Conservation (phyloP, 345 rosid species). For the Turnera subulata region DNA sequence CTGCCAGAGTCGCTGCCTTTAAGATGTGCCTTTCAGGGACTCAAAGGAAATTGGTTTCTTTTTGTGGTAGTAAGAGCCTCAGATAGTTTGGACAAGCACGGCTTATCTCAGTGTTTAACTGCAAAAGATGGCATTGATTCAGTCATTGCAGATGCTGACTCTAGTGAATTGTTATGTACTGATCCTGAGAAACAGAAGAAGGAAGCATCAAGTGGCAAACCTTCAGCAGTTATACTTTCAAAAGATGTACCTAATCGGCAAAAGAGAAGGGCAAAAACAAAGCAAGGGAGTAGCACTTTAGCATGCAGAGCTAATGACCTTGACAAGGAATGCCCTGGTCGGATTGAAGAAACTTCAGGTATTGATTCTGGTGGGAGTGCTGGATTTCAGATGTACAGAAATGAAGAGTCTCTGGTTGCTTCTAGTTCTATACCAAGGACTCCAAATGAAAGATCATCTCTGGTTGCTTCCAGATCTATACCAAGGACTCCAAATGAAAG, state of each 20-base stretch:
- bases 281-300: neutral
- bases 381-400: neutral
- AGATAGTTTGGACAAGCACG: constrained; percentile 12
- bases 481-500: neutral
- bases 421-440: neutral
- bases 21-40: constrained; percentile 41
- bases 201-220: neutral
- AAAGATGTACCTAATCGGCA: neutral
- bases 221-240: constrained; percentile 1
- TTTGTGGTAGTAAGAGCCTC: constrained; percentile 23
- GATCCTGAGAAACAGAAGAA: neutral
- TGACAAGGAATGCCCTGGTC: neutral
- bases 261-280: constrained; percentile 12
- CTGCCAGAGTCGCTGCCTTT: constrained; percentile 43
- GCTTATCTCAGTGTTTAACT: constrained; percentile 7
- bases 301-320: neutral
- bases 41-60: constrained; percentile 40
- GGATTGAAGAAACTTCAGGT: constrained; percentile 1
- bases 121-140: constrained; percentile 4
- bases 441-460: neutral
- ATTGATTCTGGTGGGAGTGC: neutral
- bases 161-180: neutral
- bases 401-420: neutral
- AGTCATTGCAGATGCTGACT: neutral
- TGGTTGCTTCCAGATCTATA: neutral